These are phyloP conservation scores for Thalassiosira livingstoniorum DNA, from an alignment of 352 stramenopile genomes.

Conservation along the genomic window DNA sequence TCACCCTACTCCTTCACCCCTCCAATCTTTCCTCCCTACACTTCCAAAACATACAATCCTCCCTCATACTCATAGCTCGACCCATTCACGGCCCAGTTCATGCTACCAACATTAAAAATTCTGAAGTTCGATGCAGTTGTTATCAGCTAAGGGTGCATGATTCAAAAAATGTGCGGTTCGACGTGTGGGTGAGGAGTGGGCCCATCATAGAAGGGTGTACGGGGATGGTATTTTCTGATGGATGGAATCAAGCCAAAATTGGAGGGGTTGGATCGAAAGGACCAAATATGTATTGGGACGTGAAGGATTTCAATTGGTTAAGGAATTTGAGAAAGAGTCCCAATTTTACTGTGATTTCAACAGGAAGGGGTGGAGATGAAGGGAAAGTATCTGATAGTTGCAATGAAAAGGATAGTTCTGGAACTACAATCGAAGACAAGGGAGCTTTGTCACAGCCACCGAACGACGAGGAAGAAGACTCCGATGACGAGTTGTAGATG, in stretches of 20 bases:
- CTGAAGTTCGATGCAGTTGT: slow-evolving; percentile 33
- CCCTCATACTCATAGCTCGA: slow-evolving; percentile 10
- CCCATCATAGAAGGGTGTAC: slow-evolving; percentile 63
- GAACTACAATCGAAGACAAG: neutral
- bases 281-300: slow-evolving; percentile 65
- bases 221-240: slow-evolving; percentile 47
- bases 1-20: slow-evolving; percentile 5
- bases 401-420: neutral
- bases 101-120: slow-evolving; percentile 41
- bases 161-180: slow-evolving; percentile 45
- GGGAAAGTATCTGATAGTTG: neutral
- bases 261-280: neutral
- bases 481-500: slow-evolving; percentile 38
- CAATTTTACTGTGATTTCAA: slow-evolving; percentile 50
- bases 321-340: slow-evolving; percentile 52
- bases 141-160: slow-evolving; percentile 60
- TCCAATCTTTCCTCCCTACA: slow-evolving; percentile 43
- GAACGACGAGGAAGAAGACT: slow-evolving; percentile 19
- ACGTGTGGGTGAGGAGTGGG: slow-evolving; percentile 51
- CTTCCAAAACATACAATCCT: slow-evolving; percentile 48
- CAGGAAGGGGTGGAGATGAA: neutral
- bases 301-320: slow-evolving; percentile 70
- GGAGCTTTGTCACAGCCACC: neutral
- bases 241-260: slow-evolving; percentile 25
- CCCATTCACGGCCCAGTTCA: slow-evolving; percentile 44